These are phyloP conservation scores for Camelina neglecta DNA, from an alignment of 345 rosid genomes.

Conservation along the genomic window DNA sequence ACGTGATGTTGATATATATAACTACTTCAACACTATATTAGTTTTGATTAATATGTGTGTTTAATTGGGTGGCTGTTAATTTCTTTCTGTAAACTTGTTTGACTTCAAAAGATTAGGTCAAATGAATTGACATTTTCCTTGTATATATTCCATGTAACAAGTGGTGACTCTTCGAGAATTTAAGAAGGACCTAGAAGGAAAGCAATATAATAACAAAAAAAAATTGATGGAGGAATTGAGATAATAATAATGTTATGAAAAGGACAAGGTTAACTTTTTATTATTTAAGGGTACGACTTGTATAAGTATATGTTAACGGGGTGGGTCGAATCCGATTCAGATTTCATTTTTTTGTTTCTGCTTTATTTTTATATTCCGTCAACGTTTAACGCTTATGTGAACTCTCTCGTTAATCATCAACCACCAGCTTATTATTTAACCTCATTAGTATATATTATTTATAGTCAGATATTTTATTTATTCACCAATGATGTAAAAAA, in stretches of 20 bases:
- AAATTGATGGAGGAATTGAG: conserved; percentile 29
- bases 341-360: conserved; percentile 27
- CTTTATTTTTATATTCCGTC: conserved; percentile 42
- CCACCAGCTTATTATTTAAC: conserved; percentile 31
- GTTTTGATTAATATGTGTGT: conserved; percentile 10
- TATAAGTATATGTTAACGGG: conserved; percentile 41
- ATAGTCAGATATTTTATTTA: conserved; percentile 34
- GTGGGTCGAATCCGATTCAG: conserved; percentile 50
- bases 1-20: conserved; percentile 39
- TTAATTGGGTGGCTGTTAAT: conserved; percentile 27
- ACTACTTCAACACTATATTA: conserved; percentile 27
- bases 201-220: conserved; percentile 18
- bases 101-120: conserved; percentile 23
- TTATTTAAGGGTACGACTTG: conserved; percentile 46
- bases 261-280: conserved; percentile 43
- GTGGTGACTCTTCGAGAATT: conserved; percentile 37
- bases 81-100: conserved; percentile 18
- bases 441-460: background rate
- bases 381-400: conserved; percentile 43
- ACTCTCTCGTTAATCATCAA: conserved; percentile 32
- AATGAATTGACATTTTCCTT: background rate
- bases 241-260: conserved; percentile 34
- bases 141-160: conserved; percentile 19
- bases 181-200: conserved; percentile 40
- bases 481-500: conserved; percentile 32